A percentile compares a stretch with the other conserved stretches of the same genome.
phyloP scores from a whole-genome alignment of 768 basidiomycete genomes.

The Pisolithus orientalis region DNA sequence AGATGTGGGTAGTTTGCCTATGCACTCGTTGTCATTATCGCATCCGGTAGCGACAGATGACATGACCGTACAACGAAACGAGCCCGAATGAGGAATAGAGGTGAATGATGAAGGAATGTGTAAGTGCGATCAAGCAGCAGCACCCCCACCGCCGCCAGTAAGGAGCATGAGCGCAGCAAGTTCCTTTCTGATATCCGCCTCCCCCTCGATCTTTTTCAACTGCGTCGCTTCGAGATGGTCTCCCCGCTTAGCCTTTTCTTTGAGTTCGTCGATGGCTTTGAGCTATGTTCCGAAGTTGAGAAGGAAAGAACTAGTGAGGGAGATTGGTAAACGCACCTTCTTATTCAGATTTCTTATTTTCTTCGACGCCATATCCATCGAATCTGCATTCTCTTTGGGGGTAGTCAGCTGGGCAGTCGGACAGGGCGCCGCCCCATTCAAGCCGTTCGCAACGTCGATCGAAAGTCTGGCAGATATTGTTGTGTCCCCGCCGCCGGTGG shows the following conservation, averaged over 20 bases:
- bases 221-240: slow-evolving; percentile 94
- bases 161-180: slow-evolving; percentile 31
- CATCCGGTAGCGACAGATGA: no score
- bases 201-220: slow-evolving; percentile 93
- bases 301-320: slow-evolving; percentile 1
- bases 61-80: no score
- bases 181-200: slow-evolving; percentile 79
- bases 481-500: slow-evolving; percentile 11
- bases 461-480: slow-evolving; percentile 23
- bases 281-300: slow-evolving; percentile 42
- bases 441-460: slow-evolving; percentile 27
- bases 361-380: slow-evolving; percentile 80
- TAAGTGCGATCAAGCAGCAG: no score
- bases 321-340: slow-evolving; percentile 54
- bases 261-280: slow-evolving; percentile 98
- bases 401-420: slow-evolving; percentile 31
- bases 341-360: slow-evolving; percentile 93
- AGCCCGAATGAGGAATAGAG: no score
- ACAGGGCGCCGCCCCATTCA: slow-evolving; percentile 4
- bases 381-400: slow-evolving; percentile 49
- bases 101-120: no score
- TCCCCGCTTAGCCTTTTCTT: slow-evolving; percentile 84
- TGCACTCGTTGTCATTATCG: no score
- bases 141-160: no score
- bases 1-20: no score